Conservation (phyloP, 2,329 filamentous ascomycete genomes). For the Colletotrichum lupini region DNA sequence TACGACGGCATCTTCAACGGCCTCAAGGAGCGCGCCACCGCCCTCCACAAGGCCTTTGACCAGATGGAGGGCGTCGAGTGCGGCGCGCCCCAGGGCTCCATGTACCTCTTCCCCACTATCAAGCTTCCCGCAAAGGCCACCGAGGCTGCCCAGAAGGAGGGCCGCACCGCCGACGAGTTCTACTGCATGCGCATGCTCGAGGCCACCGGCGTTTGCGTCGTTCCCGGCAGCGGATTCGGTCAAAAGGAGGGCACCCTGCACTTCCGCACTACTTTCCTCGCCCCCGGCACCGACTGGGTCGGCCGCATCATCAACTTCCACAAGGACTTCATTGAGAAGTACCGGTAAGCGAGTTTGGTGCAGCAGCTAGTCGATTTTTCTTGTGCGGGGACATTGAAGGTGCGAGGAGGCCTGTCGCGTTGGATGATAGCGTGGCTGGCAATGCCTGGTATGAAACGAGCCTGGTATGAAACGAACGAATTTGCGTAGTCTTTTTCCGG, state of each 20-base stretch:
- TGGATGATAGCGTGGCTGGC: constrained; percentile 4
- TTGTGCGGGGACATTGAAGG: background rate
- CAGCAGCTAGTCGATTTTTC: background rate
- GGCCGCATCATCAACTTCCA: constrained; percentile 90
- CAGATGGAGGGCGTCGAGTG: constrained; percentile 97
- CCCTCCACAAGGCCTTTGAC: constrained; percentile 89
- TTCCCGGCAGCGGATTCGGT: constrained; percentile 92
- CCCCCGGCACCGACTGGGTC: constrained; percentile 96
- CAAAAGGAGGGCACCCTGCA: constrained; percentile 92
- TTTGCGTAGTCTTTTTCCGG: background rate
- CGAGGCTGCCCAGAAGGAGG: constrained; percentile 79
- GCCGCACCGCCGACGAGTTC: constrained; percentile 86
- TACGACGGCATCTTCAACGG: constrained; percentile 85
- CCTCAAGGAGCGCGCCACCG: constrained; percentile 81
- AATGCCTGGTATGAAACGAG: background rate
- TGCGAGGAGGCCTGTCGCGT: constrained; percentile 7
- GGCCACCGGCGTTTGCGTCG: constrained; percentile 92
- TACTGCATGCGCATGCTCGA: constrained; percentile 93
- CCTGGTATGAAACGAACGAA: background rate
- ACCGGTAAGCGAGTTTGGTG: constrained; percentile 51
- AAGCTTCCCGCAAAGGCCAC: constrained; percentile 79
- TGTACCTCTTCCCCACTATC: constrained; percentile 99
- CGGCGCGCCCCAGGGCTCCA: constrained; percentile 89
- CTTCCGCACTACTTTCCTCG: constrained; percentile 96
- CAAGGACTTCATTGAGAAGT: constrained; percentile 89